Base-by-base conservation (phyloP, 1,139 yeast species). In the Pneumocystis wakefieldiae region DNA sequence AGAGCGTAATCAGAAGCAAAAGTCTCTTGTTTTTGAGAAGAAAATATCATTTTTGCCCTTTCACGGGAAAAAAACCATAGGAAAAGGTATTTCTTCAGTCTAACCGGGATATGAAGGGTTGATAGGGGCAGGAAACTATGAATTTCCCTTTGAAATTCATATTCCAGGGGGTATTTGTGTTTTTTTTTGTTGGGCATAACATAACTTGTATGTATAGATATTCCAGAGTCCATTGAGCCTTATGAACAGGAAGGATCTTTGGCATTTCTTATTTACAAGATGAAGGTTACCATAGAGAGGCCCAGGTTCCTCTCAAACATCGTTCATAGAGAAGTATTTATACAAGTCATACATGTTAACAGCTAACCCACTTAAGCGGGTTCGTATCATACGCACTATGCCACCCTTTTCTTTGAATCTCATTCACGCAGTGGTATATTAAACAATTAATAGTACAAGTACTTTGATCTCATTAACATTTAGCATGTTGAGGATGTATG, bases 401-500 rank as follows among this genome's bases (percentile, higher is more conserved):
- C 85, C 96, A 0, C 82, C 95, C 0, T 97, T 91, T 73, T 83
- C 95, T 0, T 81, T 88, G 1, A 98, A 94, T 71, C 77, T 91
- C 59, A 81, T 94, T 0, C 97, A 92, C 74, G 89, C 97, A 0
- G 87, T 90, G 68, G 65, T 64, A 57, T 32, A 59, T 57, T 37
- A 29, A 19, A 12, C 10, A n/a, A 7, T 1, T 5, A 35, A 48
- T 42, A 3, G n/a, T 6, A 48, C 29, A 32, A 48, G 1, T 35
- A n/a, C 10, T 12, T 19, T 35, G 17, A 5, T 17, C n/a, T 57
- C 14, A 57, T 19, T 59, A 3, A 32, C 8, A 32, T 32, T 32
- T 39, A 37, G 63, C 90, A 96, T 0, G 95, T 92, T 29, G 96
- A 90, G 71, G 92, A 92, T 72, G 85, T 92, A 0, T 94, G 99